Conservation (phyloP, 2,329 filamentous ascomycete genomes). For the Fusarium sp. region DNA sequence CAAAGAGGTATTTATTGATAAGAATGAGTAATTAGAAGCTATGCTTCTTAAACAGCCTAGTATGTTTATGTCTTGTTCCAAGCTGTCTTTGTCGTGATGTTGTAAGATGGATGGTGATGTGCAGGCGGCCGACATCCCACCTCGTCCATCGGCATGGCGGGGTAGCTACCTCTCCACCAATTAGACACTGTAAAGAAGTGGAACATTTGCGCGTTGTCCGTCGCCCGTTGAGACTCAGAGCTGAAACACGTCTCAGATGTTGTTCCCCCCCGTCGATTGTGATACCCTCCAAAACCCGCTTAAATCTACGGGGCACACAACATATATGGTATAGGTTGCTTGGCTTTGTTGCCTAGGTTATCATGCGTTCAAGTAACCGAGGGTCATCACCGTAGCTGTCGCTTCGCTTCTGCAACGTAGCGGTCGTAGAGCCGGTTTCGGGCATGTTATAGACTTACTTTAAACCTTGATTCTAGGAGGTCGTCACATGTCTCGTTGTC, state of each 20-base stretch:
- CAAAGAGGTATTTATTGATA: neutral
- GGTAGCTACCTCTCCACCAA: constrained; percentile 30
- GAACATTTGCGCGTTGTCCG: constrained; percentile 11
- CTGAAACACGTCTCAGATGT: constrained; percentile 38
- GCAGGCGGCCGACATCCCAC: constrained; percentile 18
- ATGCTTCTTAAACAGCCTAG: neutral
- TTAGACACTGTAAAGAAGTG: neutral
- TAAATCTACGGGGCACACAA: neutral
- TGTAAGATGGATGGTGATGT: constrained; percentile 5
- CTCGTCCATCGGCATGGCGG: constrained; percentile 24
- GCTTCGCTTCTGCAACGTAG: neutral
- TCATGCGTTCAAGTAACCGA: neutral
- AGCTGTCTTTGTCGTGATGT: constrained; percentile 1
- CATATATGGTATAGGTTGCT: neutral
- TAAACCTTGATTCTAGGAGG: neutral
- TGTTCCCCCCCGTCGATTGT: constrained; percentile 15
- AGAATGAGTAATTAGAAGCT: neutral
- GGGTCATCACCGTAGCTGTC: neutral
- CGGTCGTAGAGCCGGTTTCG: neutral
- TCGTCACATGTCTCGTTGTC: neutral
- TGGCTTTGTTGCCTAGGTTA: neutral
- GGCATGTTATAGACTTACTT: neutral
- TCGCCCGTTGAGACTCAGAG: constrained; percentile 19
- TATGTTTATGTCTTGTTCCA: neutral
- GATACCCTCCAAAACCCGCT: constrained; percentile 12